These are phyloP conservation scores for Ceratocystiopsis minuta DNA, from an alignment of 2,329 filamentous ascomycete species.

Conservation along the genomic window DNA sequence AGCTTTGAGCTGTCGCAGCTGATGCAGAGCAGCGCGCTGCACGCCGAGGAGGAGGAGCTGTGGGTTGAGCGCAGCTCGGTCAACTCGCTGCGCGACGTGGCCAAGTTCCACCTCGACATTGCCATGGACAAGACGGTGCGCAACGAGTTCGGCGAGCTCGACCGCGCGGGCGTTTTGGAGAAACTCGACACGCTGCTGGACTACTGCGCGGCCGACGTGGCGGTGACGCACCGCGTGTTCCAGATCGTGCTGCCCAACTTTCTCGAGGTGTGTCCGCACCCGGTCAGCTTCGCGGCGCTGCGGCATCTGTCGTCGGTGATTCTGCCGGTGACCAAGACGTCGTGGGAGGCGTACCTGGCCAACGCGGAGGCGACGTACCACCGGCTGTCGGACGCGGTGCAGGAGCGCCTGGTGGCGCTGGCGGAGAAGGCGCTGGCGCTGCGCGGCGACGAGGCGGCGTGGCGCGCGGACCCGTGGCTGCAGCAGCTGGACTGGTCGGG, in stretches of 20 bases:
- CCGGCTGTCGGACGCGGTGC: slow-evolving; percentile 57
- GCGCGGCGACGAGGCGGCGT: slow-evolving; percentile 51
- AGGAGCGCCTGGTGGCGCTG: slow-evolving; percentile 53
- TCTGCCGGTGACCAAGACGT: slow-evolving; percentile 59
- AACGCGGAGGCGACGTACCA: slow-evolving; percentile 77
- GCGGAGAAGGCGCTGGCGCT: slow-evolving; percentile 60
- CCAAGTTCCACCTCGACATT: slow-evolving; percentile 85
- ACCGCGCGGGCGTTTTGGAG: slow-evolving; percentile 48
- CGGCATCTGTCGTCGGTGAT: slow-evolving; percentile 89
- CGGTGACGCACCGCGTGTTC: slow-evolving; percentile 85
- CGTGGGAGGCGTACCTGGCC: slow-evolving; percentile 70
- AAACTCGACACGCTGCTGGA: slow-evolving; percentile 71
- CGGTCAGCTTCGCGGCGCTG: slow-evolving; percentile 88
- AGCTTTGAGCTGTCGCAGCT: slow-evolving; percentile 54
- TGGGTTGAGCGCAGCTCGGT: slow-evolving; percentile 92
- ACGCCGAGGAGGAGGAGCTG: slow-evolving; percentile 79
- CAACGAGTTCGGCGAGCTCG: slow-evolving; percentile 70
- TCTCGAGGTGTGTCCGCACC: slow-evolving; percentile 77
- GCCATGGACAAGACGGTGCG: slow-evolving; percentile 78
- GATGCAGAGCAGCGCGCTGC: slow-evolving; percentile 46
- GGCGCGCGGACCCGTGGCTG: slow-evolving; percentile 74
- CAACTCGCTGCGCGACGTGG: slow-evolving; percentile 88
- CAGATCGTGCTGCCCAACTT: slow-evolving; percentile 85
- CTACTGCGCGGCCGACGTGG: slow-evolving; percentile 90
- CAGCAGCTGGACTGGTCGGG: slow-evolving; percentile 89